A percentile compares a stretch with the other conserved stretches of the same genome.
Conservation (phyloP, 305 asterid genomes). For the Salvia sclarea region DNA sequence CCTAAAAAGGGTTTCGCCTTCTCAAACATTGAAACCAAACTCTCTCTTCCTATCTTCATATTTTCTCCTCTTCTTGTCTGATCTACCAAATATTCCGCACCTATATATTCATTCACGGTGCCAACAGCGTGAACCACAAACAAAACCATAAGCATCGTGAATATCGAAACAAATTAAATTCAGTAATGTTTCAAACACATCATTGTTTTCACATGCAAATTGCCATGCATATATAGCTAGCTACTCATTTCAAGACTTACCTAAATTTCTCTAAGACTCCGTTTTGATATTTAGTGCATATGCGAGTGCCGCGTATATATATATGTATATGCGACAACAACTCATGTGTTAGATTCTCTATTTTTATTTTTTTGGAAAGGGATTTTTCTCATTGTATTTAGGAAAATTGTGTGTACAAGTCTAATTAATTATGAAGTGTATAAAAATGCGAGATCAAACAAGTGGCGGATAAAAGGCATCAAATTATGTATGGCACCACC, state of each 20-base stretch:
- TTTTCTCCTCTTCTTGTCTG: not conserved
- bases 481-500: not conserved
- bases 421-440: not conserved
- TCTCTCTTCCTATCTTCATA: constrained; percentile 33
- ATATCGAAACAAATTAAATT: not conserved
- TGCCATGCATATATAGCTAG: constrained; percentile 17
- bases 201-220: constrained; percentile 5
- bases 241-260: not conserved
- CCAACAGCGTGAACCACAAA: not conserved
- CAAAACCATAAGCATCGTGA: not conserved
- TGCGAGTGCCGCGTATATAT: constrained; percentile 6
- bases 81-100: not conserved
- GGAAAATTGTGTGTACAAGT: too few species aligned
- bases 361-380: too few species aligned
- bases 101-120: not conserved
- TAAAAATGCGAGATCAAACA: not conserved
- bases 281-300: not conserved
- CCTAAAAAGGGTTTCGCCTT: constrained; percentile 70
- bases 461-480: constrained; percentile 15
- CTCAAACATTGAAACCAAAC: constrained; percentile 20
- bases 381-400: not conserved
- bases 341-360: not conserved
- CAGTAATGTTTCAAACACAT: not conserved
- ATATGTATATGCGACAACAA: constrained; percentile 17
- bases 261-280: not conserved